Conservation (phyloP, 2,329 filamentous ascomycete genomes). For the Fusarium sp. region DNA sequence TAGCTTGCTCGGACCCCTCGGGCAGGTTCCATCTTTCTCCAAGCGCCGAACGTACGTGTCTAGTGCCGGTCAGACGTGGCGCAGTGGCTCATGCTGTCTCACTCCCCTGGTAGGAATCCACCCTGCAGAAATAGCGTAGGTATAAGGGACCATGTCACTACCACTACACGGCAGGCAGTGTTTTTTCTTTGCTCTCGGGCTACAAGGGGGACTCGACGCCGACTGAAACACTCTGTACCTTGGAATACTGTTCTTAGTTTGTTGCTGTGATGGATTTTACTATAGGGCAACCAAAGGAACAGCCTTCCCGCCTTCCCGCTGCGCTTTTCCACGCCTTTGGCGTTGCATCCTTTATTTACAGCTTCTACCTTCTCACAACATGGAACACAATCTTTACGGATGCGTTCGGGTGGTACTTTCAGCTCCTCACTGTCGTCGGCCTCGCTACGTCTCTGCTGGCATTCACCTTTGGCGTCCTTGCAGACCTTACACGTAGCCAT, state of each 20-base stretch:
- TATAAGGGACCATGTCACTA: not conserved
- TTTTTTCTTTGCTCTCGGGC: not conserved
- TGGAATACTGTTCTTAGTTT: not conserved
- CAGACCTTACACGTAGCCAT: not conserved
- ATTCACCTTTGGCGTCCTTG: not conserved
- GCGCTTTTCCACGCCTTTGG: not conserved
- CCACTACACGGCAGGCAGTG: not conserved
- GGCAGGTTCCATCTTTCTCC: not conserved
- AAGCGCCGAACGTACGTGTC: not conserved
- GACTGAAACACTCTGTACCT: not conserved
- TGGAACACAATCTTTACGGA: not conserved
- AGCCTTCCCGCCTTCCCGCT: not conserved
- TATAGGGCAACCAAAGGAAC: not conserved
- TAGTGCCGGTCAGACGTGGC: not conserved
- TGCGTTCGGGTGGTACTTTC: not conserved
- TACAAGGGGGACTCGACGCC: not conserved
- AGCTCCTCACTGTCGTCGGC: not conserved
- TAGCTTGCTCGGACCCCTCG: not conserved
- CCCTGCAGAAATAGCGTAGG: not conserved
- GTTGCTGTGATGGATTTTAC: not conserved
- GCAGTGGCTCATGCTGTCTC: not conserved
- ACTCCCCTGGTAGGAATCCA: not conserved
- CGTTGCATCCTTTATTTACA: not conserved
- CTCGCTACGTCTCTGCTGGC: not conserved
- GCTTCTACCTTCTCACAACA: not conserved